phyloP scores from a whole-genome alignment of 306 rosid genomes.

The Delonix regia region DNA sequence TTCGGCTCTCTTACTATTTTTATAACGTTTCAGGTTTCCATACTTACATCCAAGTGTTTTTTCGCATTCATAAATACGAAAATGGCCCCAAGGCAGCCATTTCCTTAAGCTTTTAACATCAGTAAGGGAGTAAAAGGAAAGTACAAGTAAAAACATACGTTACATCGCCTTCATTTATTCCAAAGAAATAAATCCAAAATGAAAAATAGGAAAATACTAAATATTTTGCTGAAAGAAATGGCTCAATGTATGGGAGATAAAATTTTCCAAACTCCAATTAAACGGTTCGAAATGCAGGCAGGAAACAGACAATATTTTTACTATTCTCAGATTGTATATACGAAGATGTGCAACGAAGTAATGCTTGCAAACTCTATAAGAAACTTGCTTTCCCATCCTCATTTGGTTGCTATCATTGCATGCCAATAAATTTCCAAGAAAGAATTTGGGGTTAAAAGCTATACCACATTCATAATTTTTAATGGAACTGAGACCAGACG shows the following conservation, averaged over 20 bases:
- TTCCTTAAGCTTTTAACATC: background rate
- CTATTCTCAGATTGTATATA: background rate
- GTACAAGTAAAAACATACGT: background rate
- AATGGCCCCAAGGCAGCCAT: background rate
- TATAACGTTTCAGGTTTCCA: no score
- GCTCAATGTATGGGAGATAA: background rate
- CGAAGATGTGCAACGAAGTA: conserved; percentile 3
- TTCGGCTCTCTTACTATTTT: no score
- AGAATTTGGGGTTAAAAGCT: conserved; percentile 30
- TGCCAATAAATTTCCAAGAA: background rate
- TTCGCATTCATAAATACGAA: background rate
- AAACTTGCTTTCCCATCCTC: conserved; percentile 2
- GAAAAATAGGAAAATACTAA: background rate
- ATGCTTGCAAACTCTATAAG: background rate
- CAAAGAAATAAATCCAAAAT: conserved; percentile 7
- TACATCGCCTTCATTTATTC: background rate
- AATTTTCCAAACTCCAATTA: background rate
- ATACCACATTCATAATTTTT: conserved; percentile 93
- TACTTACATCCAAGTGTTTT: background rate
- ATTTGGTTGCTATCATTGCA: background rate
- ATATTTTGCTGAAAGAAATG: background rate
- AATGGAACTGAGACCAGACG: conserved; percentile 91
- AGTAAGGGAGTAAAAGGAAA: background rate
- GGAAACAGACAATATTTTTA: background rate
- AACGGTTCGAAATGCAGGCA: background rate